A percentile compares a stretch with the other conserved stretches of the same genome.
Conservation (phyloP, 495 filamentous ascomycete genomes). For the Penicillium pulvis region DNA sequence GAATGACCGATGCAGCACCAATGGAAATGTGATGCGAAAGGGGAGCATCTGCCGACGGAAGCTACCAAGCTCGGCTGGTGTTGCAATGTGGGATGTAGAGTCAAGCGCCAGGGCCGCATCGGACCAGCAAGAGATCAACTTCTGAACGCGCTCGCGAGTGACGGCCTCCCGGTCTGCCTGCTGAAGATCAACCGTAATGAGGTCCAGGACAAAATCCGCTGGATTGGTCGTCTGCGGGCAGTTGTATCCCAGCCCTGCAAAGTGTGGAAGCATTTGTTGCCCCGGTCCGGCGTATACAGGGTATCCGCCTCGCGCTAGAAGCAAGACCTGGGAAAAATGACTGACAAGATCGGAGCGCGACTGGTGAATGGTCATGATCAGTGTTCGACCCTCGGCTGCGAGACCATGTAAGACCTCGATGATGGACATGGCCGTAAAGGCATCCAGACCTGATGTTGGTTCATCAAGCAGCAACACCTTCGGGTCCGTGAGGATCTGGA, state of each 20-base stretch:
- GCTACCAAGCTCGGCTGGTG: constrained; percentile 69
- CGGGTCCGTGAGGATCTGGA: constrained; percentile 74
- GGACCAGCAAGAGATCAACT: constrained; percentile 52
- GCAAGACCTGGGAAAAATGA: constrained; percentile 68
- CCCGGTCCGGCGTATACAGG: constrained; percentile 68
- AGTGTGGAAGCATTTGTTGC: constrained; percentile 65
- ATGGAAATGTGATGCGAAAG: constrained; percentile 61
- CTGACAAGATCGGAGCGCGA: constrained; percentile 70
- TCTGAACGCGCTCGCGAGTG: constrained; percentile 59
- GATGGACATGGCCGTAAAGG: constrained; percentile 74
- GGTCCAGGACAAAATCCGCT: constrained; percentile 73
- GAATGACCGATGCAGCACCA: constrained; percentile 62
- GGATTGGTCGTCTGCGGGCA: constrained; percentile 71
- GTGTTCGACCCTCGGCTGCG: constrained; percentile 70
- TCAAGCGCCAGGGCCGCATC: constrained; percentile 24
- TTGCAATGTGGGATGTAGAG: constrained; percentile 50
- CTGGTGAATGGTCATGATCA: constrained; percentile 76
- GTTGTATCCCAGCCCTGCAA: constrained; percentile 56
- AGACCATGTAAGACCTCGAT: constrained; percentile 68
- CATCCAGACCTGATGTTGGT: constrained; percentile 74
- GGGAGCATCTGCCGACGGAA: constrained; percentile 61
- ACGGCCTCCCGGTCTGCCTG: constrained; percentile 57
- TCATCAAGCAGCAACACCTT: constrained; percentile 71
- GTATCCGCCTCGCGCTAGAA: constrained; percentile 67
- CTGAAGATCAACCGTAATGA: constrained; percentile 74